phyloP scores from a whole-genome alignment of 257 asterid genomes.

The Orobanche coerulescens region DNA sequence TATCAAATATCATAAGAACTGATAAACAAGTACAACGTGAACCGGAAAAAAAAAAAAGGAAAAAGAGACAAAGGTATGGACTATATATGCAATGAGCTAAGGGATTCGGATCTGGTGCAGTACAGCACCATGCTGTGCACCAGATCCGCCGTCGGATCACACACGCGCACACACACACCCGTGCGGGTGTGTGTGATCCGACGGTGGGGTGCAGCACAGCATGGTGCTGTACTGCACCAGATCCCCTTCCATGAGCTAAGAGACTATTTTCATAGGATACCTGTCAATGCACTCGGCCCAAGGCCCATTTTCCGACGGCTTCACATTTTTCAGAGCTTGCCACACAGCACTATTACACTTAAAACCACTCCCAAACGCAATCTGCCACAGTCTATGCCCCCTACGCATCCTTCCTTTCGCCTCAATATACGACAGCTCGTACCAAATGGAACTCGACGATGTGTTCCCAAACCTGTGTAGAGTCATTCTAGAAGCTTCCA shows the following conservation, averaged over 20 bases:
- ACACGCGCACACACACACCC: no score
- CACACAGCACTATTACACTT: slow-evolving; percentile 81
- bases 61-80: not conserved
- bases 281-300: slow-evolving; percentile 72
- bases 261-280: slow-evolving; percentile 49
- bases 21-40: not conserved
- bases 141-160: no score
- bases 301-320: slow-evolving; percentile 43
- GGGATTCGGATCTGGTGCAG: no score
- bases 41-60: not conserved
- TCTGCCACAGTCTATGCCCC: slow-evolving; percentile 74
- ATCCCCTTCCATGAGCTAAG: slow-evolving; percentile 31
- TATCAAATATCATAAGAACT: slow-evolving; percentile 8
- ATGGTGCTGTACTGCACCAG: no score
- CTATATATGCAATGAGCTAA: slow-evolving; percentile 7
- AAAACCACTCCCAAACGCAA: slow-evolving; percentile 76
- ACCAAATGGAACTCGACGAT: slow-evolving; percentile 82
- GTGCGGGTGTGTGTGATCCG: no score
- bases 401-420: slow-evolving; percentile 63
- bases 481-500: slow-evolving; percentile 79
- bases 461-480: slow-evolving; percentile 80
- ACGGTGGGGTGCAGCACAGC: no score
- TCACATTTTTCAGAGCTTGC: slow-evolving; percentile 54
- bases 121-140: no score
- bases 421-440: slow-evolving; percentile 64